Percentiles rank a stretch among this genome's conserved stretches.
These are phyloP conservation scores for Geranomyces michiganensis DNA, from an alignment of 192 early-diverging fungal genomes.

Conservation along the genomic window DNA sequence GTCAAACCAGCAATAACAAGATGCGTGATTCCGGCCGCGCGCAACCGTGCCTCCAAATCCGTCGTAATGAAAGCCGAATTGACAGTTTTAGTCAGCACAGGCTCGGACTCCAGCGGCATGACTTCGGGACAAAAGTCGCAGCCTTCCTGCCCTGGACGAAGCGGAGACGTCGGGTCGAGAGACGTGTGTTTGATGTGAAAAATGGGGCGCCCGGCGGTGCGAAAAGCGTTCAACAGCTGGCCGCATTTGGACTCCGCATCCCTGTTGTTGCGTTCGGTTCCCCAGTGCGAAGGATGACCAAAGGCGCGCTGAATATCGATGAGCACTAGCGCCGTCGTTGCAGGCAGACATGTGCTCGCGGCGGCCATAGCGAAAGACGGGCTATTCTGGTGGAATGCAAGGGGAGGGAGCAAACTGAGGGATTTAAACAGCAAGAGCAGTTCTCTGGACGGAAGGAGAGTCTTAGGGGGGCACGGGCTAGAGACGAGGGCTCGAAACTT, in stretches of 20 bases:
- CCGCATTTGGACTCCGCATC: constrained; percentile 7
- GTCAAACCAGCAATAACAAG: constrained; percentile 28
- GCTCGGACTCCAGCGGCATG: background rate
- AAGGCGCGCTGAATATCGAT: constrained; percentile 28
- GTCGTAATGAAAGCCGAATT: constrained; percentile 32
- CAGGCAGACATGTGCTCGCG: background rate
- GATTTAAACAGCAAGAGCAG: no score
- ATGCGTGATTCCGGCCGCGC: background rate
- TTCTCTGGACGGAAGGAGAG: no score
- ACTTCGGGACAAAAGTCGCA: constrained; percentile 4
- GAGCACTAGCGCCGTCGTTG: constrained; percentile 12
- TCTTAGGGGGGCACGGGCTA: no score
- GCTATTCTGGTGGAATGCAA: no score
- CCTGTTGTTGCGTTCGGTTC: constrained; percentile 8
- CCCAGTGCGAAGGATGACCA: background rate
- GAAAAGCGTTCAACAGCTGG: constrained; percentile 7
- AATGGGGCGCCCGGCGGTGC: constrained; percentile 8
- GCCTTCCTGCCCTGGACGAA: constrained; percentile 17
- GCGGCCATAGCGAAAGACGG: no score
- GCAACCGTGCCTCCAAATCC: constrained; percentile 19
- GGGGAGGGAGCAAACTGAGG: no score
- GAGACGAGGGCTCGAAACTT: no score
- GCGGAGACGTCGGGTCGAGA: background rate
- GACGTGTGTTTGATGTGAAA: constrained; percentile 28
- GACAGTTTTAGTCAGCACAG: constrained; percentile 25